phyloP scores from a whole-genome alignment of 1,284 basidiomycete species.

The Ustilago bromivora region DNA sequence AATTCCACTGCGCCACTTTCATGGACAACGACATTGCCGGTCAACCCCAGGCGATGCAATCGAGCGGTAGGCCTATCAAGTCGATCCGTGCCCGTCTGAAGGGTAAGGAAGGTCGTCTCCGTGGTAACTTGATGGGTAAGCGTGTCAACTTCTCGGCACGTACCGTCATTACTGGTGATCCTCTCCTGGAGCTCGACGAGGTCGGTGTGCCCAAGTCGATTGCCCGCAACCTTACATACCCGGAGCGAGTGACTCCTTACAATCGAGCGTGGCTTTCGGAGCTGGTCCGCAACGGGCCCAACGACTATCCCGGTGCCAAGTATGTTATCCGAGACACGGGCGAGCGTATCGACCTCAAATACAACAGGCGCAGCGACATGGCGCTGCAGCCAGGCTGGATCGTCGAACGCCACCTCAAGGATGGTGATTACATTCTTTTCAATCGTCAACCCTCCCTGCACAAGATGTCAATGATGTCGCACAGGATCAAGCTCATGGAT shows the following conservation, averaged over 20 bases:
- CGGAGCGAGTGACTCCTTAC: conserved; percentile 97
- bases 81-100: conserved; percentile 97
- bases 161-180: conserved; percentile 99
- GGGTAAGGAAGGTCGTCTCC: conserved; percentile 97
- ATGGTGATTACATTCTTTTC: conserved; percentile 91
- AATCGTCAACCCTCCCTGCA: conserved; percentile 98
- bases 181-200: conserved; percentile 94
- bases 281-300: conserved; percentile 95
- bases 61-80: conserved; percentile 97
- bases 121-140: conserved; percentile 99
- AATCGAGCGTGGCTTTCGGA: conserved; percentile 95
- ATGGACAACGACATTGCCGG: conserved; percentile 99
- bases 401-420: conserved; percentile 95
- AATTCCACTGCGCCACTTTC: conserved; percentile 97
- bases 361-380: conserved; percentile 86
- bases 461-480: conserved; percentile 99
- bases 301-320: conserved; percentile 93
- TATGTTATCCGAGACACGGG: conserved; percentile 98
- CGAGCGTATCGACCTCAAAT: conserved; percentile 95
- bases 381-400: conserved; percentile 99
- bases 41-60: conserved; percentile 95
- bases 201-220: conserved; percentile 98
- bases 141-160: conserved; percentile 99
- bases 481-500: conserved; percentile 96
- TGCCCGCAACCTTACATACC: conserved; percentile 97